Evolutionary conservation across 129 eudicot genomes (phyloP).

Genomic region (Apium graveolens): DNA sequence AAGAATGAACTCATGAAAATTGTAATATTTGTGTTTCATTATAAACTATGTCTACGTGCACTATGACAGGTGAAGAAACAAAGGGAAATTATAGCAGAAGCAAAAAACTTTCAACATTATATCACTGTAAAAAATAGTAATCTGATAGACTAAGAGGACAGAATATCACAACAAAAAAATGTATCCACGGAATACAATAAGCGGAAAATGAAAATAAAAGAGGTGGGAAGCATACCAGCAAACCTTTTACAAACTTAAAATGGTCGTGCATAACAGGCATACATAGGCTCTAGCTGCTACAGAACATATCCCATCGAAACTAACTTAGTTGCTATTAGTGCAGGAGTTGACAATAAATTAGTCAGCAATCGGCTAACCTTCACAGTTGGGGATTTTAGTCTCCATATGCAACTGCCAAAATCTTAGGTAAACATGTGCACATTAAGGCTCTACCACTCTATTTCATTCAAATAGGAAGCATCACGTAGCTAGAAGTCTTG

Average conservation of each 20-base stretch:
- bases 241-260: neutral
- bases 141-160: neutral
- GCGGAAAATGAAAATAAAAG: neutral
- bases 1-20: neutral
- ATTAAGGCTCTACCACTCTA: neutral
- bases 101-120: neutral
- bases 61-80: neutral
- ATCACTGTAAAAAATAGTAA: neutral
- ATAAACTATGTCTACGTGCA: neutral
- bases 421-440: neutral
- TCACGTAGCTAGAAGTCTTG: neutral
- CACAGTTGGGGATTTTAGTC: neutral
- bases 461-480: neutral
- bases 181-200: neutral
- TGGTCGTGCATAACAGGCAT: neutral
- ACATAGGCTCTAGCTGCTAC: neutral
- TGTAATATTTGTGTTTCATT: no score
- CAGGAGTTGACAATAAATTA: neutral
- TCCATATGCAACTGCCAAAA: neutral
- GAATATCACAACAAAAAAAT: neutral
- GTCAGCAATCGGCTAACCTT: neutral
- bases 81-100: neutral
- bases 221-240: neutral
- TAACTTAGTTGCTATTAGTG: neutral
- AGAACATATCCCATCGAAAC: neutral